Base-by-base conservation (phyloP, 495 filamentous ascomycete species). In the Penicillium daleae region DNA sequence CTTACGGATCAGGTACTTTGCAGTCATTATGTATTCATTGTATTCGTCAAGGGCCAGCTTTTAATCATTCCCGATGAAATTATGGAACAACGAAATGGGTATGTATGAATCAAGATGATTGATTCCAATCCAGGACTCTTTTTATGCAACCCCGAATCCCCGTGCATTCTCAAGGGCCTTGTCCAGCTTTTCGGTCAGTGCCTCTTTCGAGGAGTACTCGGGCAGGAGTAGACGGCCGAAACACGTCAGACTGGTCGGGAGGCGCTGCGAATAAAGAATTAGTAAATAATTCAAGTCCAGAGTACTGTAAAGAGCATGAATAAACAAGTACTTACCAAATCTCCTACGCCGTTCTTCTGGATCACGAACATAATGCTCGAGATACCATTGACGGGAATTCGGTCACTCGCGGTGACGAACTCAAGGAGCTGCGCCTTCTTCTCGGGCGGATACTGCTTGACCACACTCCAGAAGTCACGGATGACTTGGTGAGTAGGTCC, bases 381-480 rank as follows among this genome's bases (percentile, higher is more conserved):
- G 61, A 91, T 83, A 12, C 94, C 94, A 39, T 89, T 91, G 1
- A 96, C 90, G 0, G 95, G 95, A 6, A 98, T 82, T 9, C 95
- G 86, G 72, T 97, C 93, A 73, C 89, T 93, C 4, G 93, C 92
- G 24, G 95, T 99, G 24, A 98, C 93, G 65, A 99, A 99, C 72
- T 97, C 93, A 57, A 99, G 80, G 51, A 99, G 78, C 33, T 85
- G 82, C 68, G 88, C 88, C 78, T 88, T 86, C 51, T 83, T 82
- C n/a, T 89, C 79, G 33, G 69, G 65, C 4, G 87, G 80, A 71
- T 87, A 97, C 8, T 71, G 66, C 58, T 82, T 84, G 6, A 94
- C 88, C 9, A 97, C 83, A 31, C 74, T 80, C 95, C 95, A 99
- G 74, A 99, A 97, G 60, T 91, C 85, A 5, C 78, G 69, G 55